A percentile compares a stretch with the other conserved stretches of the same genome.
phyloP scores from a whole-genome alignment of 2,329 filamentous ascomycete species.

The Penicillium sp. region DNA sequence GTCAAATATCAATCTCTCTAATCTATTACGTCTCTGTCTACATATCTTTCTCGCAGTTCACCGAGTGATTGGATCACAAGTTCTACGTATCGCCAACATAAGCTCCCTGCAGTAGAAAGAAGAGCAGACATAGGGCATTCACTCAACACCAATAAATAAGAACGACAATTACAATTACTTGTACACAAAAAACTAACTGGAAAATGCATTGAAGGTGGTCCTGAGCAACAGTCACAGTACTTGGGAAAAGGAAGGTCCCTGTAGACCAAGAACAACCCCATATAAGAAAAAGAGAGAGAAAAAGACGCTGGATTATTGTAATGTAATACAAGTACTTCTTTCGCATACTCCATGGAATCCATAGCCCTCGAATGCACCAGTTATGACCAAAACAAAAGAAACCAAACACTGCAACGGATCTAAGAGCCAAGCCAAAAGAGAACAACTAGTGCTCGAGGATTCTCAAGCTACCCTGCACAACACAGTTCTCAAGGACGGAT shows the following conservation, averaged over 20 bases:
- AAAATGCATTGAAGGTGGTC: slow-evolving; percentile 18
- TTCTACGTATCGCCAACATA: too few species aligned
- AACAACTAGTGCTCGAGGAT: slow-evolving; percentile 63
- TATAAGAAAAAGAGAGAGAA: slow-evolving; percentile 7
- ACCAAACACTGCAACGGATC: background rate
- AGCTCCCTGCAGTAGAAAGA: too few species aligned
- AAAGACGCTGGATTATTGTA: slow-evolving; percentile 32
- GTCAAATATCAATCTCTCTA: too few species aligned
- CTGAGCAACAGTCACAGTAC: slow-evolving; percentile 15
- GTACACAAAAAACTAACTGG: background rate
- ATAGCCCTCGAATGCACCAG: slow-evolving; percentile 28
- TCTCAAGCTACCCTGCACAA: slow-evolving; percentile 93
- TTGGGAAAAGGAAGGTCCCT: slow-evolving; percentile 16
- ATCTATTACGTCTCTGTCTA: too few species aligned
- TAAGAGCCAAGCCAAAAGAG: background rate
- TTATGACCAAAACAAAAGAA: slow-evolving; percentile 16
- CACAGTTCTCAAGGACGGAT: slow-evolving; percentile 96
- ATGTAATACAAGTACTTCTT: slow-evolving; percentile 30
- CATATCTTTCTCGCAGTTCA: too few species aligned
- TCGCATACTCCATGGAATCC: slow-evolving; percentile 28
- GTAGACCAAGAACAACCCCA: slow-evolving; percentile 11
- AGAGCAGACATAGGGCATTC: too few species aligned
- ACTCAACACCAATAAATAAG: too few species aligned
- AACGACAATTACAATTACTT: background rate
- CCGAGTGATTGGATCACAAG: too few species aligned